These are phyloP conservation scores for Lactifluus echinatus DNA, from an alignment of 768 basidiomycete species.

Conservation along the genomic window DNA sequence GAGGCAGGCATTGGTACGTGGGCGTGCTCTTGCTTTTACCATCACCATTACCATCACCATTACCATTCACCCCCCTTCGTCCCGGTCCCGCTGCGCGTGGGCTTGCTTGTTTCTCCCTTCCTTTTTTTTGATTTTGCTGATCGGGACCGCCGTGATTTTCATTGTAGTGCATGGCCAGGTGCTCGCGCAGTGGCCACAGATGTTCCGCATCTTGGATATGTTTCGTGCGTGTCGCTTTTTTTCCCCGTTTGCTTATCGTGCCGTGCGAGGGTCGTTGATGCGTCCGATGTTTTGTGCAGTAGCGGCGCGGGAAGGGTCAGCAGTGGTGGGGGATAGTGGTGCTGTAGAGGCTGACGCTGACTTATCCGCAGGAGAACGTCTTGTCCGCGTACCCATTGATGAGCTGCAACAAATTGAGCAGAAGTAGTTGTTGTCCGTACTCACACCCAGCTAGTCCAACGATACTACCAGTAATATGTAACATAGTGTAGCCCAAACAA, in stretches of 20 bases:
- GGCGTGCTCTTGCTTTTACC: no score
- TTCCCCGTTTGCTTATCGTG: background rate
- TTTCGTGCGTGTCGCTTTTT: slow-evolving; percentile 43
- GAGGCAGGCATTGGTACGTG: slow-evolving; percentile 61
- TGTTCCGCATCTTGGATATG: slow-evolving; percentile 66
- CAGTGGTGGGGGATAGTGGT: slow-evolving; percentile 23
- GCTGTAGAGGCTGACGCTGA: background rate
- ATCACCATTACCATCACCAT: no score
- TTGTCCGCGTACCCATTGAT: slow-evolving; percentile 69
- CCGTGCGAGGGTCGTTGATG: background rate
- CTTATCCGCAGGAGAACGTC: slow-evolving; percentile 41
- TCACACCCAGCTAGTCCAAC: background rate
- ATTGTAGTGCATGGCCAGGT: slow-evolving; percentile 63
- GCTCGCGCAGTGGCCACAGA: slow-evolving; percentile 71
- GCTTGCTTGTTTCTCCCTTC: background rate
- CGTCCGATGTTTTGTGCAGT: slow-evolving; percentile 30
- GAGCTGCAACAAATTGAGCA: slow-evolving; percentile 38
- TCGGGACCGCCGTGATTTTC: background rate
- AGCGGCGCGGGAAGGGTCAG: slow-evolving; percentile 35
- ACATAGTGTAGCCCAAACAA: background rate
- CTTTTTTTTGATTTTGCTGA: background rate
- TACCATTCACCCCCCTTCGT: no score
- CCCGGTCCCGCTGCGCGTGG: background rate
- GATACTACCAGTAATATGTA: background rate
- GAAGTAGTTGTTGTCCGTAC: slow-evolving; percentile 3